Conservation (phyloP, 768 basidiomycete genomes). For the Panus rudis region DNA sequence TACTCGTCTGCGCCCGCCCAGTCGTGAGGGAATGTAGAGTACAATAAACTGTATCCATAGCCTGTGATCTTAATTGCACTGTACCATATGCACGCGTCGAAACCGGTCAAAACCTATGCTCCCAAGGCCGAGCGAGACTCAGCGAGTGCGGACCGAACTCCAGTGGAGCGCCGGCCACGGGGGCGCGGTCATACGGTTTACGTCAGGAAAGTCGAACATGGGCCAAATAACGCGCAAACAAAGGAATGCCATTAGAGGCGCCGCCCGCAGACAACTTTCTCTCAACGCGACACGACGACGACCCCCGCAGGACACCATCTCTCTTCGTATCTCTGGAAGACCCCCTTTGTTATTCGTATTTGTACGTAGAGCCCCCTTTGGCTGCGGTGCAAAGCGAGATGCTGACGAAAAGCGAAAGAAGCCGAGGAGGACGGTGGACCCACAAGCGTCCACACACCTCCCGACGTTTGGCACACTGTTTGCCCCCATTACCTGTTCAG, state of each 20-base stretch:
- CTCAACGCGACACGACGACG: constrained; percentile 13
- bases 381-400: background rate
- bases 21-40: background rate
- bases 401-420: constrained; percentile 1
- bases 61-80: background rate
- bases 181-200: constrained; percentile 2
- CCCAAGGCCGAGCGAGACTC: background rate
- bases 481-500: constrained; percentile 17
- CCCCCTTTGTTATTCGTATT: constrained; percentile 5
- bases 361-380: background rate
- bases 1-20: background rate
- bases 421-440: constrained; percentile 34
- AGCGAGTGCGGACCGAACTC: background rate
- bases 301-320: constrained; percentile 14
- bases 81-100: background rate
- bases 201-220: constrained; percentile 40
- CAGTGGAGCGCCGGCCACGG: background rate
- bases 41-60: no score
- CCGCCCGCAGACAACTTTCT: constrained; percentile 11
- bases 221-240: constrained; percentile 41
- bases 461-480: constrained; percentile 24
- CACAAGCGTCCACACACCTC: constrained; percentile 38
- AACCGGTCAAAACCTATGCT: background rate
- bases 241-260: constrained; percentile 5
- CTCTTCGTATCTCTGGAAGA: constrained; percentile 16